Evolutionary conservation across 371 early-diverging fungal genomes (phyloP).

Genomic region (Lichtheimia corymbifera): DNA sequence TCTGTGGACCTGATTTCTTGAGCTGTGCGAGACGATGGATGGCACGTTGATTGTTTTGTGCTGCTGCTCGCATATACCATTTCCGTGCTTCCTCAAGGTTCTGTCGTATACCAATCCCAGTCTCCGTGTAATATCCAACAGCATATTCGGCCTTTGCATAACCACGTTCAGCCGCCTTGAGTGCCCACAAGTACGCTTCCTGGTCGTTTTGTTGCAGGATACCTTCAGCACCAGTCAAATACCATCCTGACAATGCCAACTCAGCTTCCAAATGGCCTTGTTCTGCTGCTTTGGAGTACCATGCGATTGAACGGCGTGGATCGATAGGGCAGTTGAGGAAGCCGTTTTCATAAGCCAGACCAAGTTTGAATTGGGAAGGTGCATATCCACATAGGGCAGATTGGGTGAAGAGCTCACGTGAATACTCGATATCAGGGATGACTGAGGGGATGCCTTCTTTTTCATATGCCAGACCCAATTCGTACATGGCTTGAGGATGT

Average conservation of each 20-base stretch:
- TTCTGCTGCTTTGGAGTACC: slow-evolving; percentile 94
- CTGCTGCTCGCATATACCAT: slow-evolving; percentile 81
- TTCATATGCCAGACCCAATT: slow-evolving; percentile 90
- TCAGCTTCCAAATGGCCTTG: slow-evolving; percentile 83
- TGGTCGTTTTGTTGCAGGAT: slow-evolving; percentile 78
- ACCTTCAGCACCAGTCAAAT: slow-evolving; percentile 83
- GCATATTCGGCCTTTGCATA: slow-evolving; percentile 89
- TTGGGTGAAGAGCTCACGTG: slow-evolving; percentile 87
- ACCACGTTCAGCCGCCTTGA: slow-evolving; percentile 82
- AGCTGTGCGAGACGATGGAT: slow-evolving; percentile 74
- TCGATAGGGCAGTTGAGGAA: slow-evolving; percentile 86
- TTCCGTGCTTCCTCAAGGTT: slow-evolving; percentile 71
- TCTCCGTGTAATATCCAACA: slow-evolving; percentile 84
- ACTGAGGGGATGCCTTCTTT: slow-evolving; percentile 74
- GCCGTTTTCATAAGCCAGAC: slow-evolving; percentile 94
- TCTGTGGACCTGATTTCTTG: slow-evolving; percentile 59
- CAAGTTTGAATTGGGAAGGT: slow-evolving; percentile 91
- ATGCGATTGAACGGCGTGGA: slow-evolving; percentile 89
- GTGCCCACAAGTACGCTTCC: slow-evolving; percentile 89
- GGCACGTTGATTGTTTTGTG: slow-evolving; percentile 73
- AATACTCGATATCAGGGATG: slow-evolving; percentile 82
- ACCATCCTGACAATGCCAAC: slow-evolving; percentile 89
- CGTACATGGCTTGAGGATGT: slow-evolving; percentile 92
- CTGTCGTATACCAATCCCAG: slow-evolving; percentile 72
- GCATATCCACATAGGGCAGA: slow-evolving; percentile 94